A percentile compares a stretch with the other conserved stretches of the same genome.
These are phyloP conservation scores for Microbotryum lychnidis-dioicae DNA, from an alignment of 1,284 basidiomycete species.

Conservation along the genomic window DNA sequence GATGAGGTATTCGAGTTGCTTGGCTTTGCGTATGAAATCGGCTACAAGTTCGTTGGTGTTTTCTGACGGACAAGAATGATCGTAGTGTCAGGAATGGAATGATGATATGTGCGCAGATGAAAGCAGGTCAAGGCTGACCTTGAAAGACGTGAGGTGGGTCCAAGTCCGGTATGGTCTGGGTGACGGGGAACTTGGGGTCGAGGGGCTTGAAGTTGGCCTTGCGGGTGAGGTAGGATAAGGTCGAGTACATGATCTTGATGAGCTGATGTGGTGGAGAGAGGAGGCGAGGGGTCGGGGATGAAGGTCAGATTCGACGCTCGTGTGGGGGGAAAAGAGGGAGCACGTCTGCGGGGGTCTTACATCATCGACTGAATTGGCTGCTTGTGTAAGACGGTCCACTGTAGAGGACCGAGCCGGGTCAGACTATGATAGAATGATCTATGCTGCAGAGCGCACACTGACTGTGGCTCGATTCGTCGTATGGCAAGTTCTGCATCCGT, in stretches of 20 bases:
- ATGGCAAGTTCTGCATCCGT: too few species aligned
- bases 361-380: constrained; percentile 26
- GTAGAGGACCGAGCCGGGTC: neutral
- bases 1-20: constrained; percentile 72
- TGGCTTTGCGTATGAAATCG: constrained; percentile 70
- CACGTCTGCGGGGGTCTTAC: neutral
- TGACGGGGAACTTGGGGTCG: constrained; percentile 61
- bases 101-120: neutral
- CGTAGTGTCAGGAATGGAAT: too few species aligned
- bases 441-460: too few species aligned
- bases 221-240: constrained; percentile 62
- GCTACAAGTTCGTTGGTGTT: constrained; percentile 69
- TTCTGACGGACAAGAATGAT: constrained; percentile 43
- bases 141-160: constrained; percentile 62
- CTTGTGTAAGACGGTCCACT: constrained; percentile 33
- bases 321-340: neutral
- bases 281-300: neutral
- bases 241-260: constrained; percentile 70
- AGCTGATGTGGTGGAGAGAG: constrained; percentile 46
- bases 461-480: too few species aligned
- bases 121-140: constrained; percentile 43
- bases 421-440: too few species aligned
- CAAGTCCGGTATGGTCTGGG: constrained; percentile 61
- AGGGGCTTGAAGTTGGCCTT: constrained; percentile 64
- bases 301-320: neutral